phyloP scores from a whole-genome alignment of 768 basidiomycete species.

The Hemileccinum impolitum region DNA sequence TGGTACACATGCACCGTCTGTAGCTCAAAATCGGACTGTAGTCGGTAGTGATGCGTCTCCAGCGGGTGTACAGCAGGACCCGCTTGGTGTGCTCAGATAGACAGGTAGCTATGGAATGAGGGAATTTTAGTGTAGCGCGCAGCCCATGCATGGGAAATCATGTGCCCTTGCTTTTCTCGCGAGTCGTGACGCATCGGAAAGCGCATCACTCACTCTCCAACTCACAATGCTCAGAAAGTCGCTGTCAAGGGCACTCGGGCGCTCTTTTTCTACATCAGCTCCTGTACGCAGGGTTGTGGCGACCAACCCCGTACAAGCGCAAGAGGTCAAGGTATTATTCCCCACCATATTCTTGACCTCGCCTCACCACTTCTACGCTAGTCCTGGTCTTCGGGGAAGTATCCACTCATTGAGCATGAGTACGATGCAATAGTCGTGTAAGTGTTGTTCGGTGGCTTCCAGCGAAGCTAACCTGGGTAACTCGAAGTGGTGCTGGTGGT shows the following conservation, averaged over 20 bases:
- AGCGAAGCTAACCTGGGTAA: slow-evolving; percentile 10
- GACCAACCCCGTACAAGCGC: slow-evolving; percentile 73
- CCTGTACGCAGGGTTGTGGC: slow-evolving; percentile 59
- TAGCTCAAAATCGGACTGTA: too few relatives aligned
- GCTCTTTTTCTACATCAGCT: slow-evolving; percentile 66
- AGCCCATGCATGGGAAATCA: slow-evolving; percentile 21
- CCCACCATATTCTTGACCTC: slow-evolving; percentile 4
- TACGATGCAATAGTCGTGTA: slow-evolving; percentile 99
- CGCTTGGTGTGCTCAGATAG: slow-evolving; percentile 29
- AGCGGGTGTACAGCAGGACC: slow-evolving; percentile 26
- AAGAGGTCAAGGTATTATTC: slow-evolving; percentile 68
- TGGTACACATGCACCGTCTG: background rate
- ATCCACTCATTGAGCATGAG: slow-evolving; percentile 97
- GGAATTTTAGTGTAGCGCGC: background rate
- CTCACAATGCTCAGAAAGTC: slow-evolving; percentile 63
- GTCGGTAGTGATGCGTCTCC: slow-evolving; percentile 1
- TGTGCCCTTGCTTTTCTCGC: slow-evolving; percentile 8
- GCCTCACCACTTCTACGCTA: slow-evolving; percentile 26
- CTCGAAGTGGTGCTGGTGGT: slow-evolving; percentile 86
- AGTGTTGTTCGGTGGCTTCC: slow-evolving; percentile 34
- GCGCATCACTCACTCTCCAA: slow-evolving; percentile 1
- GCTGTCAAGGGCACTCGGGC: slow-evolving; percentile 40
- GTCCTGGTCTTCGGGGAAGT: slow-evolving; percentile 83
- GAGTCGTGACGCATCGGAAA: slow-evolving; percentile 17
- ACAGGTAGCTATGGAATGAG: background rate